Evolutionary conservation across 768 basidiomycete genomes (phyloP).

Genomic region (Phlebiopsis flavidoalba): DNA sequence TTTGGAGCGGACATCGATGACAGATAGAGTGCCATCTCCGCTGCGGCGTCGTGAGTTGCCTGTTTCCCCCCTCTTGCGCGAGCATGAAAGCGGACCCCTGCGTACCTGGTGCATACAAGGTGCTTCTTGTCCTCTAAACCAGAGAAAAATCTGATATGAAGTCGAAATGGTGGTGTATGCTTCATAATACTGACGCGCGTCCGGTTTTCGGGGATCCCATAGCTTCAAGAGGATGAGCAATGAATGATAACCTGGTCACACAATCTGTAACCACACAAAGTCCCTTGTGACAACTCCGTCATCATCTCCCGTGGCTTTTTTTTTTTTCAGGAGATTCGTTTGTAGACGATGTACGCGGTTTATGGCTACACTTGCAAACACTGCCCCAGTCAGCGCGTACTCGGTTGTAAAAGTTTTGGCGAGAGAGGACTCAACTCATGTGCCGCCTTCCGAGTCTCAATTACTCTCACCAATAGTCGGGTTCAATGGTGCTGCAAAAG

Average conservation of each 20-base stretch:
- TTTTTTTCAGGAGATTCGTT: slow-evolving; percentile 65
- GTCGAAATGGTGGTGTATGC: slow-evolving; percentile 89
- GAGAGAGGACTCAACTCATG: slow-evolving; percentile 26
- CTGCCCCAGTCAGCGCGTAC: slow-evolving; percentile 13
- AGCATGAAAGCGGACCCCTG: background rate
- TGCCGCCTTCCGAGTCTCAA: slow-evolving; percentile 19
- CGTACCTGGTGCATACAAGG: slow-evolving; percentile 76
- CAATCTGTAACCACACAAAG: slow-evolving; percentile 24
- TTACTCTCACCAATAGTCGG: slow-evolving; percentile 18
- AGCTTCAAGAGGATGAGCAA: slow-evolving; percentile 44
- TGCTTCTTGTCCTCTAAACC: slow-evolving; percentile 71
- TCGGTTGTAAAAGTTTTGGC: background rate
- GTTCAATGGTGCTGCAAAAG: slow-evolving; percentile 18
- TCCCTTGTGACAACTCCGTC: slow-evolving; percentile 94
- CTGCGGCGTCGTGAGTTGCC: slow-evolving; percentile 33
- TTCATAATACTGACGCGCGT: slow-evolving; percentile 51
- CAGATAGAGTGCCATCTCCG: slow-evolving; percentile 90
- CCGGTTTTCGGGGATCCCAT: slow-evolving; percentile 80
- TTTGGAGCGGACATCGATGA: slow-evolving; percentile 85
- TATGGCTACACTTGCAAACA: slow-evolving; percentile 59
- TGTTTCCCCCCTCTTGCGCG: background rate
- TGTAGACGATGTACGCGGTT: slow-evolving; percentile 77
- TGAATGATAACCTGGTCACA: background rate
- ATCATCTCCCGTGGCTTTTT: slow-evolving; percentile 91
- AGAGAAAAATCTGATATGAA: slow-evolving; percentile 92